Percentiles rank a stretch among this genome's conserved stretches.
These are phyloP conservation scores for Sarocladium oryzae DNA, from an alignment of 2,329 filamentous ascomycete species.

Conservation along the genomic window DNA sequence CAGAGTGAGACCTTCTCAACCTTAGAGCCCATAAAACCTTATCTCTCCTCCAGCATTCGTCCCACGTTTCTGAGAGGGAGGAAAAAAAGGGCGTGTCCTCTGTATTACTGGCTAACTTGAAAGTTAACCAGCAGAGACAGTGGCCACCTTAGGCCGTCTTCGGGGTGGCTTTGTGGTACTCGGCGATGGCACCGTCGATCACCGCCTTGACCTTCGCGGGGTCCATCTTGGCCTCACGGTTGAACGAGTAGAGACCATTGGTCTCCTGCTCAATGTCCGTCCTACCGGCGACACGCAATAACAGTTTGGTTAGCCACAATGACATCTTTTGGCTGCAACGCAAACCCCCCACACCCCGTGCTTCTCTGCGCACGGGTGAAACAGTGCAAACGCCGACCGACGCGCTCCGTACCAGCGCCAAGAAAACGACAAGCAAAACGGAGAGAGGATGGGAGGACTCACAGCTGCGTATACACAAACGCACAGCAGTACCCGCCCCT, in stretches of 20 bases:
- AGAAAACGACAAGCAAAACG: neutral
- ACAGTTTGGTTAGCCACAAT: slow-evolving; percentile 10
- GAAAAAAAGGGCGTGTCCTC: no score
- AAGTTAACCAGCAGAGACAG: no score
- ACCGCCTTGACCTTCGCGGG: slow-evolving; percentile 48
- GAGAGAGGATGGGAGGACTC: slow-evolving; percentile 21
- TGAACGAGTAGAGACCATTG: slow-evolving; percentile 59
- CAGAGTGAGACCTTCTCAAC: slow-evolving; percentile 4
- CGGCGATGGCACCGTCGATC: slow-evolving; percentile 43
- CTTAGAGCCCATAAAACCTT: neutral
- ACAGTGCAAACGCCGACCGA: neutral
- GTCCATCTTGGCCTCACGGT: slow-evolving; percentile 56
- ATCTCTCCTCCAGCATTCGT: neutral
- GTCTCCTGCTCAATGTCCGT: slow-evolving; percentile 62
- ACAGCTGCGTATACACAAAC: slow-evolving; percentile 62
- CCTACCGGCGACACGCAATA: slow-evolving; percentile 20
- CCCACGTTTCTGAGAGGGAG: slow-evolving; percentile 6
- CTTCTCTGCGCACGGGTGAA: neutral
- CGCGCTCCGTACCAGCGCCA: neutral
- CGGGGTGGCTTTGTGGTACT: slow-evolving; percentile 33
- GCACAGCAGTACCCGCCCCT: slow-evolving; percentile 51
- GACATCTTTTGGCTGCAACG: neutral
- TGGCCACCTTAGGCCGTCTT: slow-evolving; percentile 7
- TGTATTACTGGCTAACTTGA: no score
- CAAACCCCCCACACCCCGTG: neutral